Conservation (phyloP, 768 basidiomycete genomes). For the Fomitopsis serialis region DNA sequence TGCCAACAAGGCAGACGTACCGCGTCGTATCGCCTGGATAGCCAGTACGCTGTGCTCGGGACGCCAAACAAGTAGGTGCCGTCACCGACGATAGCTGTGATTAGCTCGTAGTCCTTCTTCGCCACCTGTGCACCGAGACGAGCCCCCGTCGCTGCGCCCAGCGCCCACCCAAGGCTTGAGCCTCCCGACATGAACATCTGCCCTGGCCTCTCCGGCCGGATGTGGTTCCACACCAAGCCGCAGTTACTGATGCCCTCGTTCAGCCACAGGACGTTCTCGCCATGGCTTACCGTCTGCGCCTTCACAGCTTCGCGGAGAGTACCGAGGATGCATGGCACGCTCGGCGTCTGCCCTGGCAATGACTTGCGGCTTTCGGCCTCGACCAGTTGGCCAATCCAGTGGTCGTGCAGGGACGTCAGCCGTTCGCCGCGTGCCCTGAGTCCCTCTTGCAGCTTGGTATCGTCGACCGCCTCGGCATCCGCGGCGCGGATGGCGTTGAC, state of each 20-base stretch:
- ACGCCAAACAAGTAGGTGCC: constrained; percentile 65
- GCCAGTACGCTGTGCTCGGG: constrained; percentile 67
- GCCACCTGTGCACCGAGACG: constrained; percentile 35
- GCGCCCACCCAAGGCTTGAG: constrained; percentile 62
- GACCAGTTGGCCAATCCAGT: constrained; percentile 15
- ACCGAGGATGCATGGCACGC: constrained; percentile 32
- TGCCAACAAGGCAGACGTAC: constrained; percentile 41
- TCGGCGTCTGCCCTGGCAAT: constrained; percentile 8
- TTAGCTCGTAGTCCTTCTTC: constrained; percentile 41
- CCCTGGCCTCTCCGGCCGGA: constrained; percentile 47
- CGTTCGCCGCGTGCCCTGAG: constrained; percentile 2
- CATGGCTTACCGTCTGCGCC: constrained; percentile 33
- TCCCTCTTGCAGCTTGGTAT: neutral
- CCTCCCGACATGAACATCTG: constrained; percentile 53
- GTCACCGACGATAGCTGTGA: constrained; percentile 60
- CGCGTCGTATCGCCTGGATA: constrained; percentile 62
- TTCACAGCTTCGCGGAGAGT: constrained; percentile 39
- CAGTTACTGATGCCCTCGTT: constrained; percentile 65
- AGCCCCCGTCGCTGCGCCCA: constrained; percentile 61
- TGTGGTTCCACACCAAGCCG: constrained; percentile 49
- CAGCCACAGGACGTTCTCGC: constrained; percentile 39
- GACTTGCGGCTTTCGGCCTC: constrained; percentile 11
- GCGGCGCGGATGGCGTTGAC: constrained; percentile 24
- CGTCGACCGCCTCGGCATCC: neutral
- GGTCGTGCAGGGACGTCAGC: constrained; percentile 6